Conservation (phyloP, 768 basidiomycete genomes). For the Tricholoma furcatifolium region DNA sequence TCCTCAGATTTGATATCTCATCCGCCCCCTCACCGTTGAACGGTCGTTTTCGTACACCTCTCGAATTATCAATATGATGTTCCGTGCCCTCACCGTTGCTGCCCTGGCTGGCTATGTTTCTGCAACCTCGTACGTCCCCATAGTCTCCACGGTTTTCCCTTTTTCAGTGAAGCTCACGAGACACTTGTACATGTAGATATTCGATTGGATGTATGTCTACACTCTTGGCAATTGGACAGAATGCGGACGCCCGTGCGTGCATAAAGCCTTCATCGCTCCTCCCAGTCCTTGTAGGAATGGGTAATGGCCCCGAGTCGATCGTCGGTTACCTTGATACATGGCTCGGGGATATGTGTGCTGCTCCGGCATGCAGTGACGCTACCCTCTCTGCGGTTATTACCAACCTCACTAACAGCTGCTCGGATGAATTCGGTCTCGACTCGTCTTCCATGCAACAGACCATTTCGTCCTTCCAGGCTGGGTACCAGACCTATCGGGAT, state of each 20-base stretch:
- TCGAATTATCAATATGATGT: conserved; percentile 20
- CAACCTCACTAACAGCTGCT: conserved; percentile 49
- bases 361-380: conserved; percentile 47
- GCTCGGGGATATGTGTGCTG: conserved; percentile 49
- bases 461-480: conserved; percentile 32
- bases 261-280: conserved; percentile 37
- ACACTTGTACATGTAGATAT: conserved; percentile 8
- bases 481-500: conserved; percentile 48
- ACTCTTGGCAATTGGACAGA: conserved; percentile 15
- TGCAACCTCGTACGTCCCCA: conserved; percentile 19
- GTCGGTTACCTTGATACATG: conserved; percentile 44
- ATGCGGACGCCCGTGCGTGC: conserved; percentile 30
- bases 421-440: conserved; percentile 28
- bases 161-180: not conserved
- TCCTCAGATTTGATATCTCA: conserved; percentile 25
- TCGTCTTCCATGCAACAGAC: conserved; percentile 17
- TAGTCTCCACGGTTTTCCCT: not conserved
- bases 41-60: conserved; percentile 11
- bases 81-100: conserved; percentile 15
- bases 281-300: conserved; percentile 21
- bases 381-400: conserved; percentile 43
- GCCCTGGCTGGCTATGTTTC: conserved; percentile 26
- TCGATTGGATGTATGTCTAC: conserved; percentile 21
- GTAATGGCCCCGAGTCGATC: conserved; percentile 29
- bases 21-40: conserved; percentile 19